phyloP scores from a whole-genome alignment of 2,329 filamentous ascomycete genomes.

The Colletotrichum brevisporum region DNA sequence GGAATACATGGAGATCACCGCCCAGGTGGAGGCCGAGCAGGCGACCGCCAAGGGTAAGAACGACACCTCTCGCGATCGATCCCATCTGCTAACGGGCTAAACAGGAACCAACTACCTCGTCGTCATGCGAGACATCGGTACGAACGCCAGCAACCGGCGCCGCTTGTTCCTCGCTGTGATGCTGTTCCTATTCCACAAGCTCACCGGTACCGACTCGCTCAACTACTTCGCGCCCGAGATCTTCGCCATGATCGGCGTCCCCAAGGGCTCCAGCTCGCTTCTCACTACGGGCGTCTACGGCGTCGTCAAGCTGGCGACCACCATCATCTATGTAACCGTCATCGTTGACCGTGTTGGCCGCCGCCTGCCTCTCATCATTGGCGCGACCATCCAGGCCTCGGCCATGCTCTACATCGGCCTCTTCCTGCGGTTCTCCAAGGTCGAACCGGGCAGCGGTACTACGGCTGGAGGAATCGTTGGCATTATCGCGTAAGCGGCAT shows the following conservation, averaged over 20 bases:
- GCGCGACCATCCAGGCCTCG: slow-evolving; percentile 41
- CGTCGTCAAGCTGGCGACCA: slow-evolving; percentile 45
- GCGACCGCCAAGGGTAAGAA: slow-evolving; percentile 2
- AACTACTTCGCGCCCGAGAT: slow-evolving; percentile 58
- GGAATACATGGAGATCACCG: slow-evolving; percentile 40
- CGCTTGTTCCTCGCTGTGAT: slow-evolving; percentile 52
- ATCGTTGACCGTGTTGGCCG: slow-evolving; percentile 48
- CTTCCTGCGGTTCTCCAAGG: slow-evolving; percentile 52
- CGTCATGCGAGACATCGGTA: slow-evolving; percentile 51
- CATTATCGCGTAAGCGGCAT: slow-evolving; percentile 49
- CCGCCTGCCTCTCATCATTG: slow-evolving; percentile 46
- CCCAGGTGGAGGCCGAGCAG: slow-evolving; percentile 39
- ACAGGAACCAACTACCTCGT: slow-evolving; percentile 48
- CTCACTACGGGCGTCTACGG: slow-evolving; percentile 54
- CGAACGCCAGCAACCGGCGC: slow-evolving; percentile 48
- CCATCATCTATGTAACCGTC: slow-evolving; percentile 48
- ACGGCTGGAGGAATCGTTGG: slow-evolving; percentile 56
- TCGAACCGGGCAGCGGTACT: slow-evolving; percentile 49
- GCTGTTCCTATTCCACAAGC: slow-evolving; percentile 57
- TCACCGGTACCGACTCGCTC: slow-evolving; percentile 56
- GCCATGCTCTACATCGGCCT: slow-evolving; percentile 48
- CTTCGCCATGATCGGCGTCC: slow-evolving; percentile 56
- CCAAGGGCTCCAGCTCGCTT: slow-evolving; percentile 47
- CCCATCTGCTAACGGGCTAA: not conserved
- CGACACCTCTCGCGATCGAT: not conserved